Percentiles rank a stretch among this genome's conserved stretches.
Conservation (phyloP, 1,284 basidiomycete species). For the Wallemia mellicola region DNA sequence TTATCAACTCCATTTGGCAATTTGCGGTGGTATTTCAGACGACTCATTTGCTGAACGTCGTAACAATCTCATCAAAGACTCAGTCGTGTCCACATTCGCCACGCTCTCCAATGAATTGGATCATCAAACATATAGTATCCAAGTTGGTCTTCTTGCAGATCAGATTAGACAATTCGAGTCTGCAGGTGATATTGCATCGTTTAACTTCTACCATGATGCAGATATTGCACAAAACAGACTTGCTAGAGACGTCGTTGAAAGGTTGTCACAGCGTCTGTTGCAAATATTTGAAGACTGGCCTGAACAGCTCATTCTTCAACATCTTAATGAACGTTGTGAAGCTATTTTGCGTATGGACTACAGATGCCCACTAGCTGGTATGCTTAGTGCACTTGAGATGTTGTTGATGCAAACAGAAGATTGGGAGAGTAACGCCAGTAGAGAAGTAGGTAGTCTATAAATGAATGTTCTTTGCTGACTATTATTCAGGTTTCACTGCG, state of each 20-base stretch:
- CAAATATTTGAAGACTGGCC: conserved; percentile 55
- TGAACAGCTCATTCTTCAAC: conserved; percentile 81
- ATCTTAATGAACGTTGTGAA: conserved; percentile 48
- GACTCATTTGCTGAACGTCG: not conserved
- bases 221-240: conserved; percentile 40
- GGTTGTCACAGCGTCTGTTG: conserved; percentile 26
- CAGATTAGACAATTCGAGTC: not conserved
- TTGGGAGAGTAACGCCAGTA: conserved; percentile 85
- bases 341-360: conserved; percentile 33
- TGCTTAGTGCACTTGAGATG: conserved; percentile 60
- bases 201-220: conserved; percentile 51
- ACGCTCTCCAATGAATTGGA: conserved; percentile 17
- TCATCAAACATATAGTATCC: conserved; percentile 17
- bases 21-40: not conserved
- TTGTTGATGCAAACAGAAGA: conserved; percentile 68
- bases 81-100: not conserved
- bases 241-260: conserved; percentile 24
- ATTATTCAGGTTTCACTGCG: conserved; percentile 21
- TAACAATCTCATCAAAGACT: not conserved
- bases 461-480: not conserved
- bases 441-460: conserved; percentile 28
- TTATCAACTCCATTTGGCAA: conserved; percentile 6
- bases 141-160: conserved; percentile 18
- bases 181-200: conserved; percentile 9
- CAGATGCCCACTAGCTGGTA: conserved; percentile 45